Evolutionary conservation across 2,329 filamentous ascomycete genomes (phyloP), one percentile per base, ranked within the genome.

Genomic region (Eurotiales sp.): DNA sequence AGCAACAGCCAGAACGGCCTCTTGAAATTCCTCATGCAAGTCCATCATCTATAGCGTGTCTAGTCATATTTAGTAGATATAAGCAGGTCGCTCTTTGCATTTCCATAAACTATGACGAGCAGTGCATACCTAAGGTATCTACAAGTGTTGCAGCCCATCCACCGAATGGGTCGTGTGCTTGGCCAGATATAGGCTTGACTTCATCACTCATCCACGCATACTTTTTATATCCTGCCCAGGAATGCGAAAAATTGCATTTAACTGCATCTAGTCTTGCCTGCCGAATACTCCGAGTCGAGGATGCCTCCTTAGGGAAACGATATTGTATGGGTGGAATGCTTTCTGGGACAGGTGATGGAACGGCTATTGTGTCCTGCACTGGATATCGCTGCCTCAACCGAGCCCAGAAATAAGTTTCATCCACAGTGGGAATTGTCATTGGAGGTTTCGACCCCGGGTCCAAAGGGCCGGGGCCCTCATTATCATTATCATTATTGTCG

Each of bases 31-130:
- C 0, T 85, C 77, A 55, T 79, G 78, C 63, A 93, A 65, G 15
- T 81, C 87, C 78, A 90, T 88, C 59, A 95, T 90, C 86, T 87
- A 93, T 2, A 95, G 74, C 0, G 88, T 90, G 61, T 95, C 89
- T 40, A 90, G 72, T 3, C 15, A 12, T 7, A 23, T 17, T 27
- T 32, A 21, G 25, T 27, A 6, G 5, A 10, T 10, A 27, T 27
- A 5, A 27, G 25, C 10, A 27, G 5, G 25, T 27, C 19, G 10
- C 34, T 37, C 17, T 3, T 36, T 15, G 15, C n/a, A n/a, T 12
- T n/a, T 17, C 3, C 19, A 30, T 15, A 8, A 30, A 40, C 17
- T 21, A 37, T 21, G 8, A 37, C 15, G 2, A 15, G 10, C 6
- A 34, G 11, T 5, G 25, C 14, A 8, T n/a, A 50, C 47, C 47